Evolutionary conservation across 805 yeast genomes (phyloP), one percentile per base, ranked within the genome.

Genomic region (Diddensiella santjacobensis): DNA sequence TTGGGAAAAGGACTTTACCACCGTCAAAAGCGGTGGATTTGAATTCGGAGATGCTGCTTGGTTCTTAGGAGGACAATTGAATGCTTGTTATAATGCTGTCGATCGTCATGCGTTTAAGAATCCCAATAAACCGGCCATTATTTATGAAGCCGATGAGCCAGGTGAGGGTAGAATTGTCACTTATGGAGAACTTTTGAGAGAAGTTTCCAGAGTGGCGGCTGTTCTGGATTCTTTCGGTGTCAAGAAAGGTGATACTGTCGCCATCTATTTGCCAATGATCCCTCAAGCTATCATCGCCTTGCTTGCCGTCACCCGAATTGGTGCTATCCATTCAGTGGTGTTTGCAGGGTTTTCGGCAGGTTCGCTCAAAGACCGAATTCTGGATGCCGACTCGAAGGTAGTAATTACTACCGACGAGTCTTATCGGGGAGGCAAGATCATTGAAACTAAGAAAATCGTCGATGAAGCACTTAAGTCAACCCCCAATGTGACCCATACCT

Each of bases 331-430:
- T 70, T 86, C 97, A 15, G 97, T 93, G 45, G 84, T 91, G 44
- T 91, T 91, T 72, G 98, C 99, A 29, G 99, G 99, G 19, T 91
- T 91, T 71, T 83, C 93, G 26, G 83, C 96, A 29, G 91, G 95
- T 40, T 90, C 97, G 17, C 79, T 91, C 65, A 79, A 77, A 63
- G 99, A 91, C 71, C 82, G 99, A 68, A 83, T 91, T 58, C 75
- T 77, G 50, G 96, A 91, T 67, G 97, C 96, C 22, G 78, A 81
- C 63, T 86, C 88, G 51, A 80, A 79, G 66, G 85, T 87, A 52
- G 85, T 91, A 55, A 86, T 93, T 67, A 91, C 99, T 50, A 83
- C 93, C 60, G 97, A 93, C 69, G 96, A 89, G 71, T 90, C 95
- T 53, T 84, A 83, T 69, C 84, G 98, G 71, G 99, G 98, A 62